phyloP scores from a whole-genome alignment of 495 filamentous ascomycete species.

The Filosporella fistucella region DNA sequence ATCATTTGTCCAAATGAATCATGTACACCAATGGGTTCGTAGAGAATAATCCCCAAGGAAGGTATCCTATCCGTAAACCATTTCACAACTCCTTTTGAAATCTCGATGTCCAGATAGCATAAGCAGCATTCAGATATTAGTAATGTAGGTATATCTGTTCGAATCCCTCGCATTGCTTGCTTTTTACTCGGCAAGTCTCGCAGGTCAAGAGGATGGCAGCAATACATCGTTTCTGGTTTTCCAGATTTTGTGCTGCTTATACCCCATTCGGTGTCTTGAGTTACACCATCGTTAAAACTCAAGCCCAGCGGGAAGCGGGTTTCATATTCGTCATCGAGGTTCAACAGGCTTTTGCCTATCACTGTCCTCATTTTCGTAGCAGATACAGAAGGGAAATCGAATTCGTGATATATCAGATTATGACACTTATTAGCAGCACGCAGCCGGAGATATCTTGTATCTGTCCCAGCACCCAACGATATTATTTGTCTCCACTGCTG shows the following conservation, averaged over 20 bases:
- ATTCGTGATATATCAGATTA: conserved; percentile 77
- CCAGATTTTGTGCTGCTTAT: conserved; percentile 1
- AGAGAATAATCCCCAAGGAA: conserved; percentile 63
- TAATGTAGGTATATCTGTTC: conserved; percentile 62
- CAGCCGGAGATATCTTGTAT: conserved; percentile 80
- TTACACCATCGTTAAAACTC: no score
- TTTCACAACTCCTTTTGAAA: conserved; percentile 58
- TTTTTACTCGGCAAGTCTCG: conserved; percentile 44
- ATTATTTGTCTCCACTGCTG: conserved; percentile 69
- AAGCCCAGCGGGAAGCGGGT: conserved; percentile 1
- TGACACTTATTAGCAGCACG: conserved; percentile 16
- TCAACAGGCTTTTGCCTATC: conserved; percentile 4
- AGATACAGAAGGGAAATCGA: conserved; percentile 81
- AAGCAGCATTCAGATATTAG: conserved; percentile 93
- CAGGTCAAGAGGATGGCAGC: conserved; percentile 79
- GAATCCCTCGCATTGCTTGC: conserved; percentile 27
- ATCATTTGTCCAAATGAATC: conserved; percentile 88
- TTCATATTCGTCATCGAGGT: not conserved
- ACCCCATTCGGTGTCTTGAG: conserved; percentile 12
- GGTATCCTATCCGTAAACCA: conserved; percentile 57
- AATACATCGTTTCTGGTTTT: conserved; percentile 46
- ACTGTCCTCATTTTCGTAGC: conserved; percentile 19
- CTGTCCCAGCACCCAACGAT: conserved; percentile 89
- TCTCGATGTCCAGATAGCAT: conserved; percentile 67
- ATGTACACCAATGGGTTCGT: conserved; percentile 81